Percentiles rank a stretch among this genome's conserved stretches.
phyloP scores from a whole-genome alignment of 345 rosid species.

The Populus pruinosa region DNA sequence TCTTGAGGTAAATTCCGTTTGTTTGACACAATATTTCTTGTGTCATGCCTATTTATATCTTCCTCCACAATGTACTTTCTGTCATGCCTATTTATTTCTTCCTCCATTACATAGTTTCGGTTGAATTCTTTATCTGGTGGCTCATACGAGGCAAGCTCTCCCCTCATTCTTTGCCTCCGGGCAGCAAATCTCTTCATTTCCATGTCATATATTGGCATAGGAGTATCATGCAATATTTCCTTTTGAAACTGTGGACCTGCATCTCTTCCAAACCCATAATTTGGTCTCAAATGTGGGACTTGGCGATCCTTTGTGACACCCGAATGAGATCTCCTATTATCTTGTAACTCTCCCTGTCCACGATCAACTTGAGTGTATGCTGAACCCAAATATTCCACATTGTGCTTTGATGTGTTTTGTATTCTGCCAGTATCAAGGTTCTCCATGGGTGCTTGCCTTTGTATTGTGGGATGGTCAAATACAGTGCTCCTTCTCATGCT shows the following conservation, averaged over 20 bases:
- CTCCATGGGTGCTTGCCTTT: constrained; percentile 24
- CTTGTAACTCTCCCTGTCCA: constrained; percentile 31
- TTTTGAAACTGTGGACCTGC: constrained; percentile 34
- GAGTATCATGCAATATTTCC: constrained; percentile 29
- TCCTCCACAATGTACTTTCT: constrained; percentile 34
- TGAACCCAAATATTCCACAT: constrained; percentile 30
- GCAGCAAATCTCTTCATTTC: constrained; percentile 26
- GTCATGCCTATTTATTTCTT: constrained; percentile 23
- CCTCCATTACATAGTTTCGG: constrained; percentile 32
- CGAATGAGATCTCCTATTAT: constrained; percentile 26
- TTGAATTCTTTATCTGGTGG: constrained; percentile 29
- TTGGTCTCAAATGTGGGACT: constrained; percentile 34
- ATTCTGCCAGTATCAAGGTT: constrained; percentile 31
- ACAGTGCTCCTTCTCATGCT: constrained; percentile 27
- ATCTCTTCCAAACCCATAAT: constrained; percentile 41
- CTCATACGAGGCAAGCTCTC: constrained; percentile 26
- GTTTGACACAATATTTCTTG: constrained; percentile 28
- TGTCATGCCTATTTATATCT: constrained; percentile 22
- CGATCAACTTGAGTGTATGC: constrained; percentile 27
- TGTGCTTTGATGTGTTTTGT: constrained; percentile 30
- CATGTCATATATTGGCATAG: constrained; percentile 24
- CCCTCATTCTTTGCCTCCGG: constrained; percentile 38
- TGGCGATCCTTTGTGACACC: constrained; percentile 25
- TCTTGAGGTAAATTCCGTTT: constrained; percentile 32
- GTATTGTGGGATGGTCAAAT: constrained; percentile 30